Conservation (phyloP, 495 filamentous ascomycete species). For the Astrothelium macrocarpum region DNA sequence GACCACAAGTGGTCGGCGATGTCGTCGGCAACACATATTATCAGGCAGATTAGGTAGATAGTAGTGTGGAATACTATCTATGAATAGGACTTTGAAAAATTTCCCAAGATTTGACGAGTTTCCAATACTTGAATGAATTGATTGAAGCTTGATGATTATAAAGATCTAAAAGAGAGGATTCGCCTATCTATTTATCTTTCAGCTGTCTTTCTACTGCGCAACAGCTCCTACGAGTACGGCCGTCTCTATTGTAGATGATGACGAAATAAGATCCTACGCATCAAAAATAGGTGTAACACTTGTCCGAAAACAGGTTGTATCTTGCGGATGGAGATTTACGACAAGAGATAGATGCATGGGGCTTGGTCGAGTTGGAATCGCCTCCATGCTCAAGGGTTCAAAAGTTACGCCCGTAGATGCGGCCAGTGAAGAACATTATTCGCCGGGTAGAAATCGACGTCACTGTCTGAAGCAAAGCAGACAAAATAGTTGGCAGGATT, state of each 20-base stretch:
- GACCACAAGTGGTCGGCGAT: not conserved
- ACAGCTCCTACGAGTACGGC: not conserved
- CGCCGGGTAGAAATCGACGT: no score
- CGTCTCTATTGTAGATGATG: not conserved
- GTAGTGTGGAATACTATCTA: not conserved
- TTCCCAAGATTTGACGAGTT: not conserved
- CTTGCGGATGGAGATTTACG: not conserved
- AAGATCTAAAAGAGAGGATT: not conserved
- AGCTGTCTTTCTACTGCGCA: not conserved
- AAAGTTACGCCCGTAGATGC: not conserved
- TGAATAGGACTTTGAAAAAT: not conserved
- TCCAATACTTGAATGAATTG: not conserved
- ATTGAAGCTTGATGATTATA: not conserved
- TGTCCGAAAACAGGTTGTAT: not conserved
- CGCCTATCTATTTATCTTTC: constrained; percentile 1
- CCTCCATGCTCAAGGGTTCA: not conserved
- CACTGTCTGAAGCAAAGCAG: no score
- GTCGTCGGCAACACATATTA: not conserved
- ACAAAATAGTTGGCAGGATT: no score
- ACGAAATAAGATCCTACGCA: not conserved
- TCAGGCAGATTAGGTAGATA: not conserved
- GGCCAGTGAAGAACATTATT: not conserved
- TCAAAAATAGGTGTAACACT: not conserved
- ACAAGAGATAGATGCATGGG: no score
- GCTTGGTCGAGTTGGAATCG: no score